A percentile compares a stretch with the other conserved stretches of the same genome.
These are phyloP conservation scores for Kalaharituber pfeilii DNA, from an alignment of 2,329 filamentous ascomycete species.

Conservation along the genomic window DNA sequence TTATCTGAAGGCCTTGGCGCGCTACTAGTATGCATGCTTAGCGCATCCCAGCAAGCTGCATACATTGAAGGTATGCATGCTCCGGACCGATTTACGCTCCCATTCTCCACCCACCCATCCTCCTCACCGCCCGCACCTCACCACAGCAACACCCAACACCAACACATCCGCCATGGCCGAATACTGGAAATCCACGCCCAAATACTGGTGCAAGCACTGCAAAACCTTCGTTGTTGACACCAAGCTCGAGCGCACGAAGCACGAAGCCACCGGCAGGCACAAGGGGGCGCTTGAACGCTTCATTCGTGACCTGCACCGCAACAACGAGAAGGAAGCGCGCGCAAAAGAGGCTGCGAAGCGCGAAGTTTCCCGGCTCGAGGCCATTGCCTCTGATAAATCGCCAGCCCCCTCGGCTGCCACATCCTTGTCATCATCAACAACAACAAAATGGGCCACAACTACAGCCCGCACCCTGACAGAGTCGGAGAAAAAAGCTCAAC, in stretches of 20 bases:
- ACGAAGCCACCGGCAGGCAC: conserved; percentile 72
- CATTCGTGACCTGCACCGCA: conserved; percentile 71
- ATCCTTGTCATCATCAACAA: conserved; percentile 18
- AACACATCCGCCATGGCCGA: conserved; percentile 58
- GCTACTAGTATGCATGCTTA: too few relatives aligned
- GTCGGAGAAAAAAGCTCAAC: conserved; percentile 57
- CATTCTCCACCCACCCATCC: too few relatives aligned
- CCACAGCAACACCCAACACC: too few relatives aligned
- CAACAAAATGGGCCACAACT: conserved; percentile 30
- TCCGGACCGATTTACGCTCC: too few relatives aligned
- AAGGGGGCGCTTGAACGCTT: conserved; percentile 77
- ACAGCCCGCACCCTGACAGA: conserved; percentile 13
- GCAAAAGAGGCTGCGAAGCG: conserved; percentile 67
- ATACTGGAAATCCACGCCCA: conserved; percentile 97
- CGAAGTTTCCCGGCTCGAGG: conserved; percentile 74
- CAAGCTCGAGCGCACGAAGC: conserved; percentile 70
- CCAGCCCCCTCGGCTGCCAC: conserved; percentile 24
- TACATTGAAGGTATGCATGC: too few relatives aligned
- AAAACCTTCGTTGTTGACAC: conserved; percentile 80
- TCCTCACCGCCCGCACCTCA: too few relatives aligned
- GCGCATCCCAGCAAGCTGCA: too few relatives aligned
- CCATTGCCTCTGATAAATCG: conserved; percentile 41
- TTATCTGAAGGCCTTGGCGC: too few relatives aligned
- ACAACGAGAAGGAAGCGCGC: conserved; percentile 60
- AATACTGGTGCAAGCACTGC: conserved; percentile 98